phyloP scores from a whole-genome alignment of 2,329 filamentous ascomycete genomes.

The Amauroascus verrucosus region DNA sequence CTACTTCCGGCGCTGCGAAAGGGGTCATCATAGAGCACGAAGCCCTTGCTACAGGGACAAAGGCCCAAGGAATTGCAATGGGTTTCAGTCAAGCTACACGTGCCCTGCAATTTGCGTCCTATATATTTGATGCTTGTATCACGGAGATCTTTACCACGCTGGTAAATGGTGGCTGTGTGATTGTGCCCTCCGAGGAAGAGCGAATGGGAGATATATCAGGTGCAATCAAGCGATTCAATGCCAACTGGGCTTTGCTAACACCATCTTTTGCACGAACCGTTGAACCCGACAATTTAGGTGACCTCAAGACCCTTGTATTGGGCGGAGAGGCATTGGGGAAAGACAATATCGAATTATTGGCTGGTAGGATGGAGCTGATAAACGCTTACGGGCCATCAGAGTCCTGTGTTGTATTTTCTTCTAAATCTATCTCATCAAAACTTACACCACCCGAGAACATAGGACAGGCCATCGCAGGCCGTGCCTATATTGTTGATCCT shows the following conservation, averaged over 20 bases:
- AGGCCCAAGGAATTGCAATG: background rate
- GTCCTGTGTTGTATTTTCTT: background rate
- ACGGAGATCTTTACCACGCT: slow-evolving; percentile 61
- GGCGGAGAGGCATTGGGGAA: slow-evolving; percentile 22
- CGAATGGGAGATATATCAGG: slow-evolving; percentile 41
- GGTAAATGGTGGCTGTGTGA: slow-evolving; percentile 33
- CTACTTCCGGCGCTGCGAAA: background rate
- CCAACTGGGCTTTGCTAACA: slow-evolving; percentile 19
- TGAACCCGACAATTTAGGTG: slow-evolving; percentile 26
- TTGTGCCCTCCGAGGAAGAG: slow-evolving; percentile 34
- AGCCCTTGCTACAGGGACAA: slow-evolving; percentile 43
- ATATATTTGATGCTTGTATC: slow-evolving; percentile 51
- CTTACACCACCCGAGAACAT: background rate
- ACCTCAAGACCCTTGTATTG: slow-evolving; percentile 29
- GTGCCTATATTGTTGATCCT: slow-evolving; percentile 20
- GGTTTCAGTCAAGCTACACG: slow-evolving; percentile 39
- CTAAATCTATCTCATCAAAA: background rate
- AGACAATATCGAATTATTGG: slow-evolving; percentile 22
- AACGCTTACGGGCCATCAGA: slow-evolving; percentile 26
- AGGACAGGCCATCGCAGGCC: slow-evolving; percentile 10
- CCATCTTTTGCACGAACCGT: slow-evolving; percentile 41
- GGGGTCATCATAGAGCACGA: slow-evolving; percentile 5
- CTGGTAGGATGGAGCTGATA: slow-evolving; percentile 26
- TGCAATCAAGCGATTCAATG: slow-evolving; percentile 40
- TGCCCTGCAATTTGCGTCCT: slow-evolving; percentile 43